phyloP scores from a whole-genome alignment of 2,329 filamentous ascomycete species.

The Helicocarpus griseus region DNA sequence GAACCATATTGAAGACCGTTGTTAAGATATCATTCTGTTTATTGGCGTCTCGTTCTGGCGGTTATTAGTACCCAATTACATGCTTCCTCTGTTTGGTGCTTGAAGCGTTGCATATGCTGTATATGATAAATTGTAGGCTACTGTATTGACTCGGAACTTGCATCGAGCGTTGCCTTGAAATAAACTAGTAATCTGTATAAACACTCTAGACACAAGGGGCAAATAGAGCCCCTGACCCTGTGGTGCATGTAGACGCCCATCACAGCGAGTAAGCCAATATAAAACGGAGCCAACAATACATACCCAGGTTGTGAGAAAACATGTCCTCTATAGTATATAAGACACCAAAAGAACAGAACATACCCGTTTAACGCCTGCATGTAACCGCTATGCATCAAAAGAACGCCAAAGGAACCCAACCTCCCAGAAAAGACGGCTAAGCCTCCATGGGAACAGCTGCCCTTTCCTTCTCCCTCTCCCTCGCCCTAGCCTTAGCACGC shows the following conservation, averaged over 20 bases:
- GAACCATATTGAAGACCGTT: neutral
- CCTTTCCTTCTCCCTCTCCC: slow-evolving; percentile 20
- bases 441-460: slow-evolving; percentile 18
- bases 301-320: neutral
- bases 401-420: neutral
- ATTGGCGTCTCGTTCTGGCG: neutral
- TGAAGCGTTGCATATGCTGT: neutral
- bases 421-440: slow-evolving; percentile 8
- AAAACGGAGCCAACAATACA: neutral
- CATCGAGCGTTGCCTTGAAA: too few relatives aligned
- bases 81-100: too few relatives aligned
- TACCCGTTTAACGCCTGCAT: neutral
- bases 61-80: neutral
- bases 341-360: neutral
- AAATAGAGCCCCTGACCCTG: neutral
- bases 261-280: neutral
- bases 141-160: too few relatives aligned
- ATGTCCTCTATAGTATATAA: neutral
- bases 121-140: neutral
- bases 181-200: too few relatives aligned
- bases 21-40: neutral
- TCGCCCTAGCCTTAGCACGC: slow-evolving; percentile 26
- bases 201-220: neutral
- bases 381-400: neutral
- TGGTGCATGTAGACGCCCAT: neutral